phyloP scores from a whole-genome alignment of 371 early-diverging fungal genomes.

The Mucor irregularis region DNA sequence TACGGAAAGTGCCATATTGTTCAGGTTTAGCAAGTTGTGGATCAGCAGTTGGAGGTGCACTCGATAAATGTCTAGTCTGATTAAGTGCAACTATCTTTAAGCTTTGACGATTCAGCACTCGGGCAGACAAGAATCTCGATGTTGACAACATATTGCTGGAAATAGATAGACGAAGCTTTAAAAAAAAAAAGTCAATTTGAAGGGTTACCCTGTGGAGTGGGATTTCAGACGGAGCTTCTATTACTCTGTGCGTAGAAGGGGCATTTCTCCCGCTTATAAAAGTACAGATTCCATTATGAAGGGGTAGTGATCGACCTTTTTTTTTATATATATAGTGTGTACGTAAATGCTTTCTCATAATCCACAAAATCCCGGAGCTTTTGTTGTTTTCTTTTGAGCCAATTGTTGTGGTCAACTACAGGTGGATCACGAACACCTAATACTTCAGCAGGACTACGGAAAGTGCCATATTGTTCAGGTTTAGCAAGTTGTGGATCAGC shows the following conservation, averaged over 20 bases:
- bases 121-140: neutral
- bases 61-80: constrained; percentile 5
- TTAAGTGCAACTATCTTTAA: neutral
- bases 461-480: constrained; percentile 18
- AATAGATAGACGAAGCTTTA: no score
- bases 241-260: no score
- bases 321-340: no score
- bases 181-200: constrained; percentile 2
- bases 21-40: constrained; percentile 1
- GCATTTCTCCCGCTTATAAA: no score
- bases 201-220: no score
- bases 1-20: constrained; percentile 27
- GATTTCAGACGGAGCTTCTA: no score
- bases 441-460: constrained; percentile 33
- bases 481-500: constrained; percentile 2
- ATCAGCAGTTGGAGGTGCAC: no score
- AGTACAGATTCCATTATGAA: no score
- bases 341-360: constrained; percentile 53
- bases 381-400: constrained; percentile 44
- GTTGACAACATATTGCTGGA: neutral
- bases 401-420: constrained; percentile 32
- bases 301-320: no score
- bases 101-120: neutral
- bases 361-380: constrained; percentile 47
- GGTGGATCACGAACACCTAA: constrained; percentile 46